Evolutionary conservation across 2,329 filamentous ascomycete genomes (phyloP).

Genomic region (Monosporascus sp.): DNA sequence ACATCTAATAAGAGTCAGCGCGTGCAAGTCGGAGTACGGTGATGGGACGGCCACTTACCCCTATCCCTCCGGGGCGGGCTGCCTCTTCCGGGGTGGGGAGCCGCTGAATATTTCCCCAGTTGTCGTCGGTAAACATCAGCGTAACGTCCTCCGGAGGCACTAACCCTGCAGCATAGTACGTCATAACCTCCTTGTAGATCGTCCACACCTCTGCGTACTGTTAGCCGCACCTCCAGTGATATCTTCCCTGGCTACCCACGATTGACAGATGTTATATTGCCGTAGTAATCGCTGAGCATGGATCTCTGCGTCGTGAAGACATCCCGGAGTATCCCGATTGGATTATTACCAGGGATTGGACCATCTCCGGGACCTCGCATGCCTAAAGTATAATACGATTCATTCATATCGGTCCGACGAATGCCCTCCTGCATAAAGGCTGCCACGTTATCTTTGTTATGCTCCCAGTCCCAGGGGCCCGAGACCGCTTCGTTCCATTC

Average conservation of each 20-base stretch:
- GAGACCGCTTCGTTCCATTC: slow-evolving; percentile 36
- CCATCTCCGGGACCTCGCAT: slow-evolving; percentile 43
- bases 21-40: background rate
- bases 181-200: slow-evolving; percentile 61
- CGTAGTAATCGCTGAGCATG: slow-evolving; percentile 47
- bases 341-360: slow-evolving; percentile 13
- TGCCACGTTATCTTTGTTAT: slow-evolving; percentile 48
- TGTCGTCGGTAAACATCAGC: slow-evolving; percentile 65
- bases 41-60: slow-evolving; percentile 33
- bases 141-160: slow-evolving; percentile 58
- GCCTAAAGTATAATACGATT: slow-evolving; percentile 52
- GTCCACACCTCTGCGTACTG: slow-evolving; percentile 49
- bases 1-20: slow-evolving; percentile 22
- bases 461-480: slow-evolving; percentile 56
- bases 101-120: slow-evolving; percentile 60
- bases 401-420: slow-evolving; percentile 46
- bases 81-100: slow-evolving; percentile 57
- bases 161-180: slow-evolving; percentile 41
- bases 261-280: slow-evolving; percentile 32
- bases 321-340: slow-evolving; percentile 29
- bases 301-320: slow-evolving; percentile 50
- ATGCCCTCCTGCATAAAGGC: slow-evolving; percentile 53
- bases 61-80: slow-evolving; percentile 54
- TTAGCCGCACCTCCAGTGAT: background rate
- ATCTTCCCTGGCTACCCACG: slow-evolving; percentile 26